Evolutionary conservation across 2,329 filamentous ascomycete species (phyloP).

Genomic region (Rhinocladiella mackenziei): DNA sequence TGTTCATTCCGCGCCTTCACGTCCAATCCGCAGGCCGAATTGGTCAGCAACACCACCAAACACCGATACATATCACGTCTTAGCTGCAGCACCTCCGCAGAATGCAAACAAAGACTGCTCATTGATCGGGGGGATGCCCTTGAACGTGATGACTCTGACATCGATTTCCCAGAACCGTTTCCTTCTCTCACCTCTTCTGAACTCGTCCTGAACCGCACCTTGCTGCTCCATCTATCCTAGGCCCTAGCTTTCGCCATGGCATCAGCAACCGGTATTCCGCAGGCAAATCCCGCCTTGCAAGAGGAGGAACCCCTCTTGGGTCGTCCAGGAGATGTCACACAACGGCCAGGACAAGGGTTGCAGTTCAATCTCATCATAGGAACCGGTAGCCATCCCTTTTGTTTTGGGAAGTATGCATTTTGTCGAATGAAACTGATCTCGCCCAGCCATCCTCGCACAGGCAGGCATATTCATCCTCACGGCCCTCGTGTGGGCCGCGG

Average conservation of each 20-base stretch:
- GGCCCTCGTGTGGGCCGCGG: constrained; percentile 70
- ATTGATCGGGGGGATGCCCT: too few relatives aligned
- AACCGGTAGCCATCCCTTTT: constrained; percentile 41
- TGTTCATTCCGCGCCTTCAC: too few relatives aligned
- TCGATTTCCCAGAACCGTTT: too few relatives aligned
- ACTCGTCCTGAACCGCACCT: background rate
- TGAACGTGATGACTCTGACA: too few relatives aligned
- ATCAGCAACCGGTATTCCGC: constrained; percentile 64
- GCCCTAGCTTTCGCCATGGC: constrained; percentile 50
- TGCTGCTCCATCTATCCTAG: background rate
- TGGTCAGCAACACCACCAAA: constrained; percentile 13
- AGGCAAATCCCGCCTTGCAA: constrained; percentile 43
- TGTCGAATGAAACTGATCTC: constrained; percentile 17
- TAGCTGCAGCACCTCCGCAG: background rate
- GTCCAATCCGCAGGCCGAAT: constrained; percentile 14
- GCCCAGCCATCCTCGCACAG: constrained; percentile 77
- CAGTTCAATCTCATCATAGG: constrained; percentile 70
- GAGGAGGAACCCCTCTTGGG: constrained; percentile 71
- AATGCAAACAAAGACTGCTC: too few relatives aligned
- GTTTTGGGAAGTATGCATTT: background rate
- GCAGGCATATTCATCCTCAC: constrained; percentile 70
- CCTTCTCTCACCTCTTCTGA: background rate
- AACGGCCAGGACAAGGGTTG: constrained; percentile 61
- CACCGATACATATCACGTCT: background rate
- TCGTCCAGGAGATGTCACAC: constrained; percentile 66